phyloP scores from a whole-genome alignment of 163 green algal genomes.

The Volvox carteri region DNA sequence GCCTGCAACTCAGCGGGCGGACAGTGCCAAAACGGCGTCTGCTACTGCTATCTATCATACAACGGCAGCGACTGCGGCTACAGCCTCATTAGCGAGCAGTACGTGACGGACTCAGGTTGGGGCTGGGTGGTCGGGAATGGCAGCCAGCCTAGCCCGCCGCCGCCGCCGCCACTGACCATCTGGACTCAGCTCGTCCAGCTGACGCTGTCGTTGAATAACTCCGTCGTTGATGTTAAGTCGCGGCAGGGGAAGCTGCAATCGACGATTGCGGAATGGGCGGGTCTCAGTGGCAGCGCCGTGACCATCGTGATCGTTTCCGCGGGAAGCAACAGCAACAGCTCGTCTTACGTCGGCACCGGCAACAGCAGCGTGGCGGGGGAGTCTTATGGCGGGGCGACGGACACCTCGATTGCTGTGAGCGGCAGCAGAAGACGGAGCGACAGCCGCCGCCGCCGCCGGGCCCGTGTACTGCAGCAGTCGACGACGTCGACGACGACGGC shows the following conservation, averaged over 20 bases:
- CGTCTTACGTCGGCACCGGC: not conserved
- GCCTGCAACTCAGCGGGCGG: conserved; percentile 30
- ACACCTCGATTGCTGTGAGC: not conserved
- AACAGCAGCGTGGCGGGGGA: conserved; percentile 2
- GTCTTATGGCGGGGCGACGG: not conserved
- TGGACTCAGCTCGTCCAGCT: conserved; percentile 21
- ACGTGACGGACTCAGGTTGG: not conserved
- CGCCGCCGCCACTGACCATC: not conserved
- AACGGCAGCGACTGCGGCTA: conserved; percentile 5
- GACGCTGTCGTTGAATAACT: not conserved
- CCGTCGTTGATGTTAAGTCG: not conserved
- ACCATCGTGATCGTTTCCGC: not conserved
- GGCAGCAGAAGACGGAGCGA: not conserved
- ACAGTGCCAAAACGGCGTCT: conserved; percentile 40
- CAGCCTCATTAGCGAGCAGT: conserved; percentile 40
- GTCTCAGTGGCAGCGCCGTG: not conserved
- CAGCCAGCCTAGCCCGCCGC: not conserved
- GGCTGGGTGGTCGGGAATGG: not conserved
- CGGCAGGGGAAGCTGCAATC: not conserved
- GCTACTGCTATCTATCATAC: conserved; percentile 49
- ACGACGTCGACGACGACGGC: not conserved
- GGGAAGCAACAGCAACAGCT: not conserved
- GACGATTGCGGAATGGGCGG: not conserved
- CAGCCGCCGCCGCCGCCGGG: not conserved
- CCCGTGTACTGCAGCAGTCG: too few relatives aligned